phyloP scores from a whole-genome alignment of 768 basidiomycete species.

The Clitopilus passeckerianus region DNA sequence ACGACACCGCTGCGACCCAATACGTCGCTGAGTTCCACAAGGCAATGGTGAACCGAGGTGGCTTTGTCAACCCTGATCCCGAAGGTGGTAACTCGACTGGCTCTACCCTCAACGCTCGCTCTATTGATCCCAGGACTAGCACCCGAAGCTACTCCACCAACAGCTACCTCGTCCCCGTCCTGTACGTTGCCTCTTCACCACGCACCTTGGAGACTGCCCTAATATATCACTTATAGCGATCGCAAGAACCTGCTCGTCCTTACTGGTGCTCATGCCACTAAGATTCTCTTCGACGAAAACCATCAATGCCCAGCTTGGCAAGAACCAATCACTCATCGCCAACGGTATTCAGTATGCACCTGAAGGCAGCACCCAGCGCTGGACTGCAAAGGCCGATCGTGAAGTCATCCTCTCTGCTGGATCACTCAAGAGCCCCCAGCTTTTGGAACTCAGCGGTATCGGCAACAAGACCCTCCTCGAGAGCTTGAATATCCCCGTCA shows the following conservation, averaged over 20 bases:
- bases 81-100: constrained; percentile 7
- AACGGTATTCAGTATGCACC: constrained; percentile 38
- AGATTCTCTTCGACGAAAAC: constrained; percentile 11
- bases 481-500: constrained; percentile 28
- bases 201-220: neutral
- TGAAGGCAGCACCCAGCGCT: constrained; percentile 16
- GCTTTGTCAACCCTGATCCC: constrained; percentile 10
- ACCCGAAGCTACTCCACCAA: constrained; percentile 12
- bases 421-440: constrained; percentile 23
- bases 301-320: neutral
- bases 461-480: constrained; percentile 35
- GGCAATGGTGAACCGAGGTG: constrained; percentile 8
- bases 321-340: constrained; percentile 19
- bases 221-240: neutral
- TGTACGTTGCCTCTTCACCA: neutral
- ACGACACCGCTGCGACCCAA: constrained; percentile 7
- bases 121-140: constrained; percentile 10
- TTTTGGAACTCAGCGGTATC: constrained; percentile 41
- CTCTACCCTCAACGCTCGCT: constrained; percentile 9
- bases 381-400: constrained; percentile 29
- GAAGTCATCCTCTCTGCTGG: constrained; percentile 45
- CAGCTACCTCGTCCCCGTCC: constrained; percentile 10
- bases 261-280: constrained; percentile 21
- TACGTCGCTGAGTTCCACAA: constrained; percentile 10
- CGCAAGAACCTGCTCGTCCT: constrained; percentile 27